A percentile compares a stretch with the other conserved stretches of the same genome.
These are phyloP conservation scores for Alternaria ventricosa DNA, from an alignment of 2,329 filamentous ascomycete species.

Conservation along the genomic window DNA sequence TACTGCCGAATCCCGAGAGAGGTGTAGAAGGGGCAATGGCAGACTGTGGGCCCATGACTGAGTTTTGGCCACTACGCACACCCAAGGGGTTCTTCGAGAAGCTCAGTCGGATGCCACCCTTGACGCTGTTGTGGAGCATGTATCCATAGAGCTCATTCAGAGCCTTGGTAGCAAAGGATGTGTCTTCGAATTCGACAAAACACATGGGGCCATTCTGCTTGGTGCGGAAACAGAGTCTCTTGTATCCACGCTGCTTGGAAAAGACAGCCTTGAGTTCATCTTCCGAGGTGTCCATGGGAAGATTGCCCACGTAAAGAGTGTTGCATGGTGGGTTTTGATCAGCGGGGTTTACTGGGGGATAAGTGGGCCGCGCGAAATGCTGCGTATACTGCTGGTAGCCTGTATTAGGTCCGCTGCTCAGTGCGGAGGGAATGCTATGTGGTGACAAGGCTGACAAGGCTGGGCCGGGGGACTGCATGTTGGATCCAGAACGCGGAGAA, in stretches of 20 bases:
- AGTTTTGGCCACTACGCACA: constrained; percentile 77
- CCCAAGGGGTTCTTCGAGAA: constrained; percentile 98
- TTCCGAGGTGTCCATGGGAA: constrained; percentile 90
- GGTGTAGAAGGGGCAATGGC: constrained; percentile 59
- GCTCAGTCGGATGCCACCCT: constrained; percentile 91
- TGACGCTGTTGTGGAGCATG: constrained; percentile 86
- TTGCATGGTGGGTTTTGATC: constrained; percentile 98
- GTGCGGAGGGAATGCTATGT: constrained; percentile 64
- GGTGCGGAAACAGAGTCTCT: constrained; percentile 90
- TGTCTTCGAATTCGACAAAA: constrained; percentile 97
- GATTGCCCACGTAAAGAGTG: constrained; percentile 95
- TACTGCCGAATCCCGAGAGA: constrained; percentile 64
- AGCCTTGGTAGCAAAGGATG: constrained; percentile 89
- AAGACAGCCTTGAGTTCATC: constrained; percentile 95
- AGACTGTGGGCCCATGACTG: constrained; percentile 59
- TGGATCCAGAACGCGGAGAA: constrained; percentile 57
- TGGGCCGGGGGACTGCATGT: constrained; percentile 58
- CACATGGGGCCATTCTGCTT: constrained; percentile 98
- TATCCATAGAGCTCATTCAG: constrained; percentile 89
- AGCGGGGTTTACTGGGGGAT: constrained; percentile 88
- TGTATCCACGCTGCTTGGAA: constrained; percentile 91
- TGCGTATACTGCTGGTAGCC: constrained; percentile 63
- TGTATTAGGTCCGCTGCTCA: constrained; percentile 58
- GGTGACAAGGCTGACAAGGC: constrained; percentile 51
- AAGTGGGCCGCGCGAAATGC: constrained; percentile 69